These are phyloP conservation scores for Iris pallida DNA, from an alignment of 116 monocot species.

Conservation along the genomic window DNA sequence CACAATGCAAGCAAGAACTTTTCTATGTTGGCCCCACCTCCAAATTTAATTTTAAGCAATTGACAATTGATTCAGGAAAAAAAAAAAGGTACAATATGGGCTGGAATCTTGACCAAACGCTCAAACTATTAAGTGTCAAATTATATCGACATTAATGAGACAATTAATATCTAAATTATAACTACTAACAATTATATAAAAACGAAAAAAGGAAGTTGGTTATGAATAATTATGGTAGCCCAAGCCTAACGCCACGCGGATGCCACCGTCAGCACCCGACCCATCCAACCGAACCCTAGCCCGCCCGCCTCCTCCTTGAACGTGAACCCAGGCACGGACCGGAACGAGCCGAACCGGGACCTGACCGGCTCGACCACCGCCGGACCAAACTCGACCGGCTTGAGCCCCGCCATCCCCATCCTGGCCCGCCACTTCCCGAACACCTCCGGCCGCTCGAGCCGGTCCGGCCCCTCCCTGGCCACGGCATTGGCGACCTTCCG, in stretches of 20 bases:
- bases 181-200: neutral
- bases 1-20: too few species aligned
- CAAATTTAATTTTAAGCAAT: too few species aligned
- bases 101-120: neutral
- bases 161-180: neutral
- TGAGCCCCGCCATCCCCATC: conserved; percentile 71
- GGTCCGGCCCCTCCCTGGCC: conserved; percentile 48
- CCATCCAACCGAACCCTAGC: conserved; percentile 54
- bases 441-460: conserved; percentile 71
- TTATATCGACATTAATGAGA: neutral
- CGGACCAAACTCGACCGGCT: conserved; percentile 25
- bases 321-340: conserved; percentile 38
- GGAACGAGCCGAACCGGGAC: conserved; percentile 22
- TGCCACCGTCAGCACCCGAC: conserved; percentile 43
- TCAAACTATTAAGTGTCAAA: neutral
- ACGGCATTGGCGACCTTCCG: conserved; percentile 53
- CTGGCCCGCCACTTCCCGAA: conserved; percentile 82
- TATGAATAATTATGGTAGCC: conserved; percentile 4
- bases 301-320: conserved; percentile 41
- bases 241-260: conserved; percentile 51
- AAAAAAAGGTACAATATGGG: too few species aligned
- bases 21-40: too few species aligned
- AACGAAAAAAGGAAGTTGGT: neutral
- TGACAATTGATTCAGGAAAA: too few species aligned
- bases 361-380: conserved; percentile 27